Percentiles rank a stretch among this genome's conserved stretches.
Conservation (phyloP, 331 rosid genomes). For the Pyrus hybrid region DNA sequence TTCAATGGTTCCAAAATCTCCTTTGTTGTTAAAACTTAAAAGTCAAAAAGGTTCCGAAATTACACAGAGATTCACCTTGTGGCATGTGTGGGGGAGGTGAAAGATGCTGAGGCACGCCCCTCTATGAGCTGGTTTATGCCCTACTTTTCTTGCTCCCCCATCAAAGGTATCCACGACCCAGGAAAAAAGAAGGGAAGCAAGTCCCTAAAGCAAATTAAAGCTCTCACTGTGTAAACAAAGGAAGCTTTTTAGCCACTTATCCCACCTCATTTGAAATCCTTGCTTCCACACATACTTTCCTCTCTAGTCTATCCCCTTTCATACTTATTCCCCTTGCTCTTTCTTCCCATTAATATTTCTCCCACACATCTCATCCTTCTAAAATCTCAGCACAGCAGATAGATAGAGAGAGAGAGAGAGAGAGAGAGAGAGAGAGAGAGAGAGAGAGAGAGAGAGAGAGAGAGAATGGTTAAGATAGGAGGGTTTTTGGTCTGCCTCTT, state of each 20-base stretch:
- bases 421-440: conserved; percentile 9
- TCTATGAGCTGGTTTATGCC: conserved; percentile 72
- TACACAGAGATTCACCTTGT: not conserved
- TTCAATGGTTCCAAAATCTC: not conserved
- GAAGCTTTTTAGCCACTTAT: conserved; percentile 36
- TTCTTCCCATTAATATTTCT: not conserved
- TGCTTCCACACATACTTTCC: not conserved
- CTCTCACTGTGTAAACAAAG: conserved; percentile 29
- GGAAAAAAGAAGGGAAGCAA: conserved; percentile 11
- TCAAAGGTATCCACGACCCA: conserved; percentile 51
- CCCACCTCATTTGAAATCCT: conserved; percentile 8
- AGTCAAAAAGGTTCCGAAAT: conserved; percentile 2
- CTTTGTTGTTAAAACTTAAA: too few species aligned
- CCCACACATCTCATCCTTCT: not conserved
- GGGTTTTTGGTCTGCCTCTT: conserved; percentile 63
- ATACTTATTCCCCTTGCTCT: conserved; percentile 1
- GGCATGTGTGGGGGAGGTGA: not conserved
- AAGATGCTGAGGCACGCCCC: conserved; percentile 25
- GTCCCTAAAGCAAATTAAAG: conserved; percentile 29
- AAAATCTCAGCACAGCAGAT: not conserved
- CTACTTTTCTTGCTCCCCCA: conserved; percentile 66
- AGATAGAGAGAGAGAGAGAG: conserved; percentile 2
- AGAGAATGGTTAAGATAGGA: conserved; percentile 35
- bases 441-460: conserved; percentile 1
- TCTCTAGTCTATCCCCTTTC: not conserved